These are phyloP conservation scores for Thelonectria rubi DNA, from an alignment of 2,329 filamentous ascomycete genomes.

Conservation along the genomic window DNA sequence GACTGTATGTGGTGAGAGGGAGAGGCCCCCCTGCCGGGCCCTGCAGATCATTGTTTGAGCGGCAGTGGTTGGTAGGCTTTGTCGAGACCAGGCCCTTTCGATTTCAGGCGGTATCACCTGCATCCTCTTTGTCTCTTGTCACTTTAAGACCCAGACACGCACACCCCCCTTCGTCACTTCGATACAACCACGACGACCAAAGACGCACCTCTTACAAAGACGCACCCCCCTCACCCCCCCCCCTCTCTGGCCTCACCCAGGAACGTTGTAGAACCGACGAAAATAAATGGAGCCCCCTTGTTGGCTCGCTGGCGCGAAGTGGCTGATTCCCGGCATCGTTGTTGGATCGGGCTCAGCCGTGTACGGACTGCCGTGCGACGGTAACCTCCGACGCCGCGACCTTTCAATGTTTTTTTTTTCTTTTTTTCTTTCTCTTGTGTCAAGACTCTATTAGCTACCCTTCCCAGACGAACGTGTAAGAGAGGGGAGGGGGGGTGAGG, in stretches of 20 bases:
- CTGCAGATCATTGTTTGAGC: not conserved
- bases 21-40: not conserved
- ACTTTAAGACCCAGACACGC: not conserved
- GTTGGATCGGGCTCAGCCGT: constrained; percentile 32
- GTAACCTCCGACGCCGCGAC: constrained; percentile 34
- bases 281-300: constrained; percentile 36
- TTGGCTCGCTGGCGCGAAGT: constrained; percentile 40
- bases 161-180: not conserved
- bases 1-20: not conserved
- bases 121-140: not conserved
- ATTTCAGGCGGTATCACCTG: constrained; percentile 10
- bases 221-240: constrained; percentile 12
- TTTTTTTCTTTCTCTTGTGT: constrained; percentile 12
- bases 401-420: not conserved
- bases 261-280: constrained; percentile 37
- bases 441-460: constrained; percentile 7
- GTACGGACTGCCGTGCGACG: constrained; percentile 27
- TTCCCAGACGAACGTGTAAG: not conserved
- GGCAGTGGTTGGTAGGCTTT: not conserved
- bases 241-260: not conserved
- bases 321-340: constrained; percentile 23
- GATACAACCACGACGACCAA: not conserved
- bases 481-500: too few relatives aligned
- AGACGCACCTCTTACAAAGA: not conserved
- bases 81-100: not conserved